A percentile compares a stretch with the other conserved stretches of the same genome.
These are phyloP conservation scores for Leccinum griseonigrum DNA, from an alignment of 1,284 basidiomycete species.

Conservation along the genomic window DNA sequence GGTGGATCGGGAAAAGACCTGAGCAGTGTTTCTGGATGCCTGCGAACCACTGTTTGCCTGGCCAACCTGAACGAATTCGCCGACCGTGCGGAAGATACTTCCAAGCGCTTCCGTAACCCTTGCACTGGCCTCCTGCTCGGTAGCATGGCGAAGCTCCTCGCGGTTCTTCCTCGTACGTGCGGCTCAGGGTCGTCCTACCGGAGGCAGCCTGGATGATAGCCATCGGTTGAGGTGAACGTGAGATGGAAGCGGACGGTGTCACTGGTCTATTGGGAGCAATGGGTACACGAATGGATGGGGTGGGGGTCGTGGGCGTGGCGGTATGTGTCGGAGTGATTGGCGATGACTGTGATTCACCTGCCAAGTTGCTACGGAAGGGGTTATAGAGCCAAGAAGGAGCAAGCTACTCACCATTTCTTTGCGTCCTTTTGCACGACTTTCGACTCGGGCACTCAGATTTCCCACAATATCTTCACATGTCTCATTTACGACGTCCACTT, in stretches of 20 bases:
- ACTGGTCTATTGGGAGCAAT: conserved; percentile 28
- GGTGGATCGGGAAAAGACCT: neutral
- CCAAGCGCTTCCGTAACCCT: conserved; percentile 64
- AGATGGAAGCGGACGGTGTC: conserved; percentile 30
- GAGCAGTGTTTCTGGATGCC: conserved; percentile 1
- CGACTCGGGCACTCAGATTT: conserved; percentile 67
- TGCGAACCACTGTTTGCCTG: conserved; percentile 6
- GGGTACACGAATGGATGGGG: conserved; percentile 30
- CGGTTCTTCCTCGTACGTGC: conserved; percentile 57
- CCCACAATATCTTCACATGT: conserved; percentile 74
- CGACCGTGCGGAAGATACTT: conserved; percentile 54
- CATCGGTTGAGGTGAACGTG: conserved; percentile 48
- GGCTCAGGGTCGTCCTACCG: conserved; percentile 42
- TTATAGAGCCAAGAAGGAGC: conserved; percentile 74
- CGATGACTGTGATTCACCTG: conserved; percentile 59
- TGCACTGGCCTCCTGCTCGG: conserved; percentile 63
- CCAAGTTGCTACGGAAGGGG: conserved; percentile 57
- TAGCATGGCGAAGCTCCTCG: conserved; percentile 43
- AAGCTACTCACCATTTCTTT: conserved; percentile 85
- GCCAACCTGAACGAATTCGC: conserved; percentile 31
- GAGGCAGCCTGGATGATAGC: conserved; percentile 49
- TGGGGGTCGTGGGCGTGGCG: conserved; percentile 31
- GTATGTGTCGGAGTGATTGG: conserved; percentile 36
- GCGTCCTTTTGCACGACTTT: conserved; percentile 84
- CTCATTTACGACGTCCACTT: conserved; percentile 61